These are phyloP conservation scores for Zymoseptoria tritici DNA, from an alignment of 2,329 filamentous ascomycete species.

Conservation along the genomic window DNA sequence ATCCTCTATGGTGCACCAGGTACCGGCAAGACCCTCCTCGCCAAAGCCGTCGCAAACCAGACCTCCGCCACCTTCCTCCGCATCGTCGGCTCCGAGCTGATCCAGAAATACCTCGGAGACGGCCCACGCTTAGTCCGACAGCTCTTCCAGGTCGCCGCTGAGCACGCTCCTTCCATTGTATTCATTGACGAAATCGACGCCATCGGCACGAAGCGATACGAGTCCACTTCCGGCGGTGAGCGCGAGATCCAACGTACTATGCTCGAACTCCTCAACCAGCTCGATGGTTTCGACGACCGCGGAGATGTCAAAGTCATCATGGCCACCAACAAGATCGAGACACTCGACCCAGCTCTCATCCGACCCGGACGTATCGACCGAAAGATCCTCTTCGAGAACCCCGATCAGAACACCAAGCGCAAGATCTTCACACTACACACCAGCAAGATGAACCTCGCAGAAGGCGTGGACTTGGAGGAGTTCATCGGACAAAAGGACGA, in stretches of 20 bases:
- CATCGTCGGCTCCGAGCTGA: slow-evolving; percentile 93
- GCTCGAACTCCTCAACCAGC: slow-evolving; percentile 95
- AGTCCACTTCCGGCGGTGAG: slow-evolving; percentile 93
- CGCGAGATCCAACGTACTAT: slow-evolving; percentile 97
- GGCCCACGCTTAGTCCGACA: slow-evolving; percentile 91
- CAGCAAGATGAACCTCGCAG: slow-evolving; percentile 93
- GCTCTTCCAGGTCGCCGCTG: slow-evolving; percentile 90
- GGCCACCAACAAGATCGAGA: slow-evolving; percentile 99
- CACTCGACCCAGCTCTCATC: slow-evolving; percentile 89
- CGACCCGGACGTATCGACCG: slow-evolving; percentile 95
- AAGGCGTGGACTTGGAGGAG: slow-evolving; percentile 96
- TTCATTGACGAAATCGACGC: slow-evolving; percentile 99
- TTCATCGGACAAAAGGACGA: slow-evolving; percentile 99
- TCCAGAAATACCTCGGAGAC: slow-evolving; percentile 97
- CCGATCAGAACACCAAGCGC: slow-evolving; percentile 80
- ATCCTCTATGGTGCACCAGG: slow-evolving; percentile 96
- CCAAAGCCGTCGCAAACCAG: slow-evolving; percentile 96
- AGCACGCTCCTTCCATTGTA: slow-evolving; percentile 93
- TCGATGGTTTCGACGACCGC: slow-evolving; percentile 96
- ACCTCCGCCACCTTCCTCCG: slow-evolving; percentile 97
- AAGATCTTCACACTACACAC: slow-evolving; percentile 99
- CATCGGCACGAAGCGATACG: slow-evolving; percentile 97
- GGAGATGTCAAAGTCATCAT: slow-evolving; percentile 99
- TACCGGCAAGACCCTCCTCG: slow-evolving; percentile 91
- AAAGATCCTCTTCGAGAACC: slow-evolving; percentile 79